These are phyloP conservation scores for Euphorbia tirucalli DNA, from an alignment of 345 rosid species.

Conservation along the genomic window DNA sequence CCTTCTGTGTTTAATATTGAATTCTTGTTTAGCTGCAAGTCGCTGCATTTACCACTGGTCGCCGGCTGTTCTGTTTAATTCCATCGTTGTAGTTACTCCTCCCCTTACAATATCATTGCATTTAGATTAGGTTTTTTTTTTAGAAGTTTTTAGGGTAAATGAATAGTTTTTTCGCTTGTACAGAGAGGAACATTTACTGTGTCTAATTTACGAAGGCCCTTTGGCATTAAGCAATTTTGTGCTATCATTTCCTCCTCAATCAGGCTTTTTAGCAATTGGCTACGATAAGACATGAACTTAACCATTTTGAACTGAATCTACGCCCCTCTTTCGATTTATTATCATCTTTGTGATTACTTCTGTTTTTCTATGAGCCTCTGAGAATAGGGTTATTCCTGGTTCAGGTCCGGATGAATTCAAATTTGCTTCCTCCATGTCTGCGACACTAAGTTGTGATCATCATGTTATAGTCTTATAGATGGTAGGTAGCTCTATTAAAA, in stretches of 20 bases:
- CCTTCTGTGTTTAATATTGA: background rate
- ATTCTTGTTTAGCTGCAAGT: slow-evolving; percentile 36
- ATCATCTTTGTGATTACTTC: slow-evolving; percentile 4
- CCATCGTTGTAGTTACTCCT: background rate
- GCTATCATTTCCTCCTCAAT: slow-evolving; percentile 93
- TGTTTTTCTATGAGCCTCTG: slow-evolving; percentile 56
- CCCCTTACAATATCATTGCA: too few relatives aligned
- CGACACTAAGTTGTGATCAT: slow-evolving; percentile 93
- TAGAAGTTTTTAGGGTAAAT: slow-evolving; percentile 84
- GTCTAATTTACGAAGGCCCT: slow-evolving; percentile 97
- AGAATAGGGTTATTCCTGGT: slow-evolving; percentile 80
- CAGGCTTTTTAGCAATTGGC: slow-evolving; percentile 91
- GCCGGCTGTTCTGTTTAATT: background rate
- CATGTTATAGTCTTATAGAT: slow-evolving; percentile 97
- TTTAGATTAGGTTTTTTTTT: too few relatives aligned
- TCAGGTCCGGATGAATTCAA: slow-evolving; percentile 59
- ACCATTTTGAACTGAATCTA: background rate
- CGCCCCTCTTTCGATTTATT: background rate
- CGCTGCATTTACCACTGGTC: too few relatives aligned
- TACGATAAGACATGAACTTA: slow-evolving; percentile 50
- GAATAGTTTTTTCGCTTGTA: slow-evolving; percentile 15
- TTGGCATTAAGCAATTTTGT: slow-evolving; percentile 88
- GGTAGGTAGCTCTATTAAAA: slow-evolving; percentile 37
- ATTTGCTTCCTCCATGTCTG: slow-evolving; percentile 77
- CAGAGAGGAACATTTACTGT: slow-evolving; percentile 98